Evolutionary conservation across 352 stramenopile species (phyloP), one percentile per base, ranked within the genome.

Genomic region (Blastocystis sp.): DNA sequence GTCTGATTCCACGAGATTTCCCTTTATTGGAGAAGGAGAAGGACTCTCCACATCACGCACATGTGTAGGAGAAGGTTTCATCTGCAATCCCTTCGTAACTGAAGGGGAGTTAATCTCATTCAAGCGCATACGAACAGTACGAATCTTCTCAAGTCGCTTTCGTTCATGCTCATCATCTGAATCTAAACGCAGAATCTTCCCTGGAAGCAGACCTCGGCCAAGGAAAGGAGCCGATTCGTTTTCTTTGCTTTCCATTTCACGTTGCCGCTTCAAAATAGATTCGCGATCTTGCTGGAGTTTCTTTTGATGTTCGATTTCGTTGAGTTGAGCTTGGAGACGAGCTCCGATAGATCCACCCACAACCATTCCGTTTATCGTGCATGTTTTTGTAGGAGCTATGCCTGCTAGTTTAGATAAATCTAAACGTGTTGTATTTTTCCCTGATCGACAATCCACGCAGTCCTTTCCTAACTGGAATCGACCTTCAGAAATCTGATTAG

Each of bases 381-480:
- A 9, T 19, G 40, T 62, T 15, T 64, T 24, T 9, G 24, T 35
- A 7, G 22, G 44, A 33, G 42, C 22, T 7, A 70, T n/a, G 9
- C 60, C 60, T 40, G 60, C 15, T 7, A 81, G 40, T 5, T 27
- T n/a, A 9, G 33, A 33, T 17, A 44, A 17, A 42, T 64, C 33
- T 17, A 81, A 30, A 42, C n/a, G 22, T 7, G 22, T n/a, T 56
- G 59, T 62, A 27, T 59, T 19, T 22, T 81, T 7, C 4, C 13
- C 19, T 15, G 42, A 17, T 37, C 70, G 70, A 81, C 42, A 81
- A 24, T 81, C 70, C 48, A 81, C 44, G 0, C 35, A 51, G 0
- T 81, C 70, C 27, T 81, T 81, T 22, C 70, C 70, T 7, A 81
- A 17, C 24, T 81, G 44, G 44, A 81, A 81, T 22, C 70, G 24